Base-by-base conservation (phyloP, 2,329 filamentous ascomycete species). In the Tolypocladium amazonense region DNA sequence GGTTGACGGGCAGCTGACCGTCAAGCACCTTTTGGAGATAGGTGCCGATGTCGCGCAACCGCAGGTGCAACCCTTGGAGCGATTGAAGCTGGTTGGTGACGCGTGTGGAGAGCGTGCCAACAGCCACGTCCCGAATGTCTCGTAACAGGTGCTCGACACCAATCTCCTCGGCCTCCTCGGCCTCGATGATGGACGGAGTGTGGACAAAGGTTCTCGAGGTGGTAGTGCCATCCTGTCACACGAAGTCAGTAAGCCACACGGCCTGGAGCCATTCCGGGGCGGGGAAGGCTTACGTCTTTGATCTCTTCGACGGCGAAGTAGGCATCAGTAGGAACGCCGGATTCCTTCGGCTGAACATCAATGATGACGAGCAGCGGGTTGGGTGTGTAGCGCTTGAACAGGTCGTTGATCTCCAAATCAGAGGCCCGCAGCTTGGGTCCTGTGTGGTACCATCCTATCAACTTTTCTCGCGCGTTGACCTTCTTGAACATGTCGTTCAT, bases 401-500 rank as follows among this genome's bases (percentile, higher is more conserved):
- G 85, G 79, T 99, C 94, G 78, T 99, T 99, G 87, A 99, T 96
- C 79, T 97, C 90, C 66, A 99, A 80, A 81, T 99, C 94, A 54
- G 94, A 97, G 59, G 92, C 93, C 72, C 94, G 87, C 70, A 99
- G 82, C 82, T 97, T 99, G 45, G 94, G 94, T 50, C 94, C 94
- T 25, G 94, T 96, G 78, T 99, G 94, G 77, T 99, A 99, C 94
- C 94, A 99, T 71, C 94, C 94, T 82, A 99, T 95, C 74, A 99
- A 84, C 86, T 97, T 97, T 80, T 99, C 94, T 65, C 90, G 83
- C 62, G 94, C 94, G 79, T 99, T 99, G 82, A 99, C 92, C 80
- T 97, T 97, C 82, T 99, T 99, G 84, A 99, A 99, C 94, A 99
- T 99, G 76, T 97, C 94, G 79, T 94, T 96, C 94, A 99, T 99